These are phyloP conservation scores for Fusarium floridanum DNA, from an alignment of 2,329 filamentous ascomycete species.

Conservation along the genomic window DNA sequence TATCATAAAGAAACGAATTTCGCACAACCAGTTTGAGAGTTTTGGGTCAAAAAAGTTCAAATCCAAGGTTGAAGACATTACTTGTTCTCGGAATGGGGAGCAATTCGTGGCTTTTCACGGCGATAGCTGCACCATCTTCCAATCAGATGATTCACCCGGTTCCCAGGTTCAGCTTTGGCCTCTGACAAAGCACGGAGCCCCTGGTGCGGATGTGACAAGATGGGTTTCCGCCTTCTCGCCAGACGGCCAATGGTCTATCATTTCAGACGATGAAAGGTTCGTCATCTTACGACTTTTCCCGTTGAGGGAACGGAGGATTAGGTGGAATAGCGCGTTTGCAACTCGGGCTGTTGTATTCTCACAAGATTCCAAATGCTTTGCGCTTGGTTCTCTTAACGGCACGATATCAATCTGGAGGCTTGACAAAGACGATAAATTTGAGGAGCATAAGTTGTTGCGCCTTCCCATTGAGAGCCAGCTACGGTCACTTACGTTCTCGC, in stretches of 20 bases:
- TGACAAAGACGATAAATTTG: fast-evolving
- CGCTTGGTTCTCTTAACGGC: neutral
- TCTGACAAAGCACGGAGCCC: fast-evolving
- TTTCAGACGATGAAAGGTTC: no score
- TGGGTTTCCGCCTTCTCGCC: neutral
- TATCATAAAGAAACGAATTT: neutral
- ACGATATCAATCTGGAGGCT: neutral
- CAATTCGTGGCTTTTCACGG: neutral
- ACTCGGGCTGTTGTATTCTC: neutral
- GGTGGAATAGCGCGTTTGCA: neutral
- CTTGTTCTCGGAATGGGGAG: neutral
- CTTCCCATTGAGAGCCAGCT: neutral
- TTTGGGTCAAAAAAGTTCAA: neutral
- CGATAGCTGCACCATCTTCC: neutral
- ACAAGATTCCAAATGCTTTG: neutral
- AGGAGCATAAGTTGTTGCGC: neutral
- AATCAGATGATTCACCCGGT: fast-evolving
- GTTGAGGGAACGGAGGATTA: no score
- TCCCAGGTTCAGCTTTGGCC: no score
- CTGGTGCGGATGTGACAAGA: no score
- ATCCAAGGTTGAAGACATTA: neutral
- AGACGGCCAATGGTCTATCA: neutral
- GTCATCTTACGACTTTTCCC: no score
- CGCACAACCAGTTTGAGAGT: neutral
- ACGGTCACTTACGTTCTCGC: neutral